Evolutionary conservation across 495 filamentous ascomycete genomes (phyloP).

Genomic region (Podospora conica): DNA sequence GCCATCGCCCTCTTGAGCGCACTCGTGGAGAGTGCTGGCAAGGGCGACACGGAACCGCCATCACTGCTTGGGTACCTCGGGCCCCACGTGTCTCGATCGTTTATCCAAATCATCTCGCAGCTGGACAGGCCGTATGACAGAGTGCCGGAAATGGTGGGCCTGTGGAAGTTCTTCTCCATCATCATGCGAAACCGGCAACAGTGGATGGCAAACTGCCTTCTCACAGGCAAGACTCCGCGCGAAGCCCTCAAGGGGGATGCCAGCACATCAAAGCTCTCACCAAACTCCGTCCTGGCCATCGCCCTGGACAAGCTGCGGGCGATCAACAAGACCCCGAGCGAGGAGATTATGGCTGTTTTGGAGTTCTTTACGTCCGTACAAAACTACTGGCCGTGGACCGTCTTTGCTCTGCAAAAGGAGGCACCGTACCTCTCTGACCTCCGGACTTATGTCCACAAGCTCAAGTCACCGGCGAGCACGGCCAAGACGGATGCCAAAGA

Average conservation of each 20-base stretch:
- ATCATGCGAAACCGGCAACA: slow-evolving; percentile 87
- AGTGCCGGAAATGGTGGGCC: slow-evolving; percentile 51
- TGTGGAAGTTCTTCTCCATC: slow-evolving; percentile 84
- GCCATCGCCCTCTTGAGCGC: slow-evolving; percentile 65
- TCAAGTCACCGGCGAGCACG: slow-evolving; percentile 46
- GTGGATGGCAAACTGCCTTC: slow-evolving; percentile 88
- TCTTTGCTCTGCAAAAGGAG: slow-evolving; percentile 68
- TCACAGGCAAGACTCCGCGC: slow-evolving; percentile 79
- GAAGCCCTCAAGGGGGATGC: slow-evolving; percentile 56
- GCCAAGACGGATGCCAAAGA: slow-evolving; percentile 40
- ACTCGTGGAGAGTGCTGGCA: slow-evolving; percentile 62
- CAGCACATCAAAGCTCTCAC: slow-evolving; percentile 42
- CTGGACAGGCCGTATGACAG: slow-evolving; percentile 72
- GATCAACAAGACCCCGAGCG: slow-evolving; percentile 56
- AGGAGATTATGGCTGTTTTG: slow-evolving; percentile 64
- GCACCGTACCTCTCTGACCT: slow-evolving; percentile 62
- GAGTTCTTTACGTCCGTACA: slow-evolving; percentile 80
- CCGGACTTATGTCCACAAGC: slow-evolving; percentile 58
- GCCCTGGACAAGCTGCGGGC: slow-evolving; percentile 68
- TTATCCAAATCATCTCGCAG: slow-evolving; percentile 69
- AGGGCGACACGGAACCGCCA: slow-evolving; percentile 63
- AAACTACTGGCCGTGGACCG: slow-evolving; percentile 90
- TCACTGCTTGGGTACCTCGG: slow-evolving; percentile 86
- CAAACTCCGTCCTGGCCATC: slow-evolving; percentile 61
- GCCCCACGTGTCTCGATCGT: slow-evolving; percentile 70